Evolutionary conservation across 148 eudicot species (phyloP).

Genomic region (Vaccinium macrocarpon): DNA sequence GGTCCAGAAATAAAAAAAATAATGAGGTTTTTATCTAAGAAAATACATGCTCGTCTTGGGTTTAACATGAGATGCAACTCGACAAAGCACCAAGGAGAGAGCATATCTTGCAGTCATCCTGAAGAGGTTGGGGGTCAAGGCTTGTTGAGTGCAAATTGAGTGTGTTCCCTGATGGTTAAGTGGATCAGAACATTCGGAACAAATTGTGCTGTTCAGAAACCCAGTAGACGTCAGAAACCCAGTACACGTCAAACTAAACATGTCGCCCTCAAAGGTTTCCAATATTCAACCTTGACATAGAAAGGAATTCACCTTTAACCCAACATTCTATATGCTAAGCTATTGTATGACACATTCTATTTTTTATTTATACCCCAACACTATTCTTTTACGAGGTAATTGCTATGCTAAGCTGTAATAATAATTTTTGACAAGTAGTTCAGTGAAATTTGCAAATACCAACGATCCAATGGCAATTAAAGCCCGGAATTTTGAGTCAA

Average conservation of each 20-base stretch:
- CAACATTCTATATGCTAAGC: too few species aligned
- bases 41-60: neutral
- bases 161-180: neutral
- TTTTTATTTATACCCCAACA: neutral
- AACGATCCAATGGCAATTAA: constrained; percentile 88
- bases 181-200: too few species aligned
- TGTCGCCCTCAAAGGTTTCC: neutral
- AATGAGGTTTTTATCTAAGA: neutral
- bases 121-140: neutral
- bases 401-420: neutral
- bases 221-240: neutral
- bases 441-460: constrained; percentile 40
- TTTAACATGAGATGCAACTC: neutral
- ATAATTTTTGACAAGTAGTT: neutral
- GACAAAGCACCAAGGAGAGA: neutral
- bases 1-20: neutral
- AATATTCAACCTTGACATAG: neutral
- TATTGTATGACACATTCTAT: neutral
- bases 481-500: constrained; percentile 74
- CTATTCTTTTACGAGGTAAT: neutral
- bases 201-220: neutral
- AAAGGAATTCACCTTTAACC: neutral
- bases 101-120: neutral
- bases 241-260: neutral
- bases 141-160: neutral